Evolutionary conservation across 345 rosid species (phyloP), one percentile per base, ranked within the genome.

Genomic region (Murraya paniculata): DNA sequence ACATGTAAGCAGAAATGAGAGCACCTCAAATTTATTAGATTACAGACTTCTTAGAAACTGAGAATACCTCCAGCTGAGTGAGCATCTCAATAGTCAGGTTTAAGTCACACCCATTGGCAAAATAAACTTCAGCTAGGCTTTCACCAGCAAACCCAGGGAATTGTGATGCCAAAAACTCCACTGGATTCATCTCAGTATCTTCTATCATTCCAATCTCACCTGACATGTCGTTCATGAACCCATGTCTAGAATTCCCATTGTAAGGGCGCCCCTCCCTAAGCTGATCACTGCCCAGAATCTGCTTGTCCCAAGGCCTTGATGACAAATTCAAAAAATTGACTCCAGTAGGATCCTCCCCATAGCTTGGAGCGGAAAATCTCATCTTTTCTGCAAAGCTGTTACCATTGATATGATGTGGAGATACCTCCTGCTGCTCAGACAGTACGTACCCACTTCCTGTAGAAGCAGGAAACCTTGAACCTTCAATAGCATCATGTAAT

Each of bases 81-180:
- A 97, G 98, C 95, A 94, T 97, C 85, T 97, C 99, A 73, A 97
- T 80, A 13, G 99, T 97, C 84, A 91, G 84, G 75, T 90, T 91
- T 82, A 97, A 81, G 85, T 97, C 98, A 82, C 93, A 90, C 28
- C 94, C 93, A 87, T 90, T 94, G 77, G 99, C 97, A 78, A 83
- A 84, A 85, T 88, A 97, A 74, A 97, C 99, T 83, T 97, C 98
- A 24, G 93, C 91, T 39, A 97, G 94, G 87, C 99, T 94, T 83
- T 94, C 99, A 69, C 93, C 87, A 76, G 97, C 94, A 82, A 97
- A 97, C 33, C 98, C 99, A 79, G 99, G 96, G 81, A 97, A 97
- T 62, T 92, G 90, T 67, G 92, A 88, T 38, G 91, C 97, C 90
- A 97, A 87, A 88, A 93, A 89, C 75, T 93, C 94, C 77, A 97